Percentiles rank a stretch among this genome's conserved stretches.
Conservation (phyloP, 345 rosid species). For the Acer yangbiense region DNA sequence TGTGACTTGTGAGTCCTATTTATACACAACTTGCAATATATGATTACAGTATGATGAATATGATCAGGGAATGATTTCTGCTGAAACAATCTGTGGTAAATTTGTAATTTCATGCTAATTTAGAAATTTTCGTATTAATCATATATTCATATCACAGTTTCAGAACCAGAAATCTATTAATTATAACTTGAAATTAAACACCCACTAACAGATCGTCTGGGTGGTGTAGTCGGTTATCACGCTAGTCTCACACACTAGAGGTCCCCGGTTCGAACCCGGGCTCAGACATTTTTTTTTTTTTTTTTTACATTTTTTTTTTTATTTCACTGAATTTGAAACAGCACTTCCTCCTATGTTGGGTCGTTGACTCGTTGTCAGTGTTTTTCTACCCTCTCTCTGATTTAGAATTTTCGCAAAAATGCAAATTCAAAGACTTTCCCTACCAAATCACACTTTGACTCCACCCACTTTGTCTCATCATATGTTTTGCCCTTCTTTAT, state of each 20-base stretch:
- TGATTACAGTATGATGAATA: too few relatives aligned
- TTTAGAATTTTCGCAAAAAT: background rate
- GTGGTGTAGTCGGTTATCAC: slow-evolving; percentile 85
- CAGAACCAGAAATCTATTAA: too few relatives aligned
- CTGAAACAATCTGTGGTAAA: too few relatives aligned
- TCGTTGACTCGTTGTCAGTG: too few relatives aligned
- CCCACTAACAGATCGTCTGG: slow-evolving; percentile 31
- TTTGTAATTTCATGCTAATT: too few relatives aligned
- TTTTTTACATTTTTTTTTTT: too few relatives aligned
- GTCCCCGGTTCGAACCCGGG: slow-evolving; percentile 75
- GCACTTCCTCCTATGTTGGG: background rate
- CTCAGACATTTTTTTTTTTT: slow-evolving; percentile 36
- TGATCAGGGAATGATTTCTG: too few relatives aligned
- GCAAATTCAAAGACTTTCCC: slow-evolving; percentile 25
- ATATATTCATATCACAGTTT: too few relatives aligned
- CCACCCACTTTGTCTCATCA: background rate
- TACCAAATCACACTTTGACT: slow-evolving; percentile 2
- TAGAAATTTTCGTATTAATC: too few relatives aligned
- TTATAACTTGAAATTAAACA: too few relatives aligned
- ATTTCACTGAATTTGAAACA: background rate
- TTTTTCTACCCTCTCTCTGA: background rate
- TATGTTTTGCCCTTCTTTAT: background rate
- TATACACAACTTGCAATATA: too few relatives aligned
- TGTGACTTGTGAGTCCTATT: too few relatives aligned
- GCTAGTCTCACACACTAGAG: slow-evolving; percentile 84